Conservation (phyloP, 2,329 filamentous ascomycete genomes). For the Calonectria pseudoreteaudii region DNA sequence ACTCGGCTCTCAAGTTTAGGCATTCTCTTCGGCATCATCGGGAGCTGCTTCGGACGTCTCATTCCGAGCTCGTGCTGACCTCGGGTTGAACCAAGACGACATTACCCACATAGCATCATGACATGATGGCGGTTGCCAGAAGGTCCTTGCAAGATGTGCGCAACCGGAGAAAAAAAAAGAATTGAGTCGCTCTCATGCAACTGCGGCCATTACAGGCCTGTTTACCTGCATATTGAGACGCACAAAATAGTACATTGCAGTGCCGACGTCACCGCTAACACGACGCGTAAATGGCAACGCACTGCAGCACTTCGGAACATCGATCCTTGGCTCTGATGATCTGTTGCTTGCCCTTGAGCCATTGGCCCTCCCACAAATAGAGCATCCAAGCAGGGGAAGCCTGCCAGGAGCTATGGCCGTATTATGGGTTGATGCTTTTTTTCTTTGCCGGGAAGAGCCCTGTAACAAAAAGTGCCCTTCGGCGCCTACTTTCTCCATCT, state of each 20-base stretch:
- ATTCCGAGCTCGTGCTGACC: constrained; percentile 13
- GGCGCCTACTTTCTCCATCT: constrained; percentile 27
- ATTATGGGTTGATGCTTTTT: constrained; percentile 26
- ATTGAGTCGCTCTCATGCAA: constrained; percentile 2
- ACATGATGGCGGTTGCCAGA: background rate
- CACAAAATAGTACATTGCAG: constrained; percentile 6
- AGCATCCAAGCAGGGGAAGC: constrained; percentile 27
- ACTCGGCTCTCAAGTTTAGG: background rate
- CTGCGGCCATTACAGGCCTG: constrained; percentile 13
- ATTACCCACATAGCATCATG: constrained; percentile 3
- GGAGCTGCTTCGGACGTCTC: background rate
- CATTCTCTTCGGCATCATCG: constrained; percentile 14
- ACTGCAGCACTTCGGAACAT: background rate
- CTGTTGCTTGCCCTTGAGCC: constrained; percentile 19
- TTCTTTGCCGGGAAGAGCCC: constrained; percentile 24
- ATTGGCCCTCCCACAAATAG: constrained; percentile 19
- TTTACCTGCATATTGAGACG: constrained; percentile 7
- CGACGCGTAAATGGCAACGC: constrained; percentile 18
- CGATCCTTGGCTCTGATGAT: constrained; percentile 16
- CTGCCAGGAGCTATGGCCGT: constrained; percentile 34
- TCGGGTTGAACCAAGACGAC: background rate
- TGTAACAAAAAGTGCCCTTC: constrained; percentile 12
- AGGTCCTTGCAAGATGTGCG: background rate
- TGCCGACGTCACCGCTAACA: constrained; percentile 8
- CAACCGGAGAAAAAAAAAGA: background rate